Percentiles rank a stretch among this genome's conserved stretches.
Conservation (phyloP, 2,329 filamentous ascomycete species). For the Ascochyta fabae region DNA sequence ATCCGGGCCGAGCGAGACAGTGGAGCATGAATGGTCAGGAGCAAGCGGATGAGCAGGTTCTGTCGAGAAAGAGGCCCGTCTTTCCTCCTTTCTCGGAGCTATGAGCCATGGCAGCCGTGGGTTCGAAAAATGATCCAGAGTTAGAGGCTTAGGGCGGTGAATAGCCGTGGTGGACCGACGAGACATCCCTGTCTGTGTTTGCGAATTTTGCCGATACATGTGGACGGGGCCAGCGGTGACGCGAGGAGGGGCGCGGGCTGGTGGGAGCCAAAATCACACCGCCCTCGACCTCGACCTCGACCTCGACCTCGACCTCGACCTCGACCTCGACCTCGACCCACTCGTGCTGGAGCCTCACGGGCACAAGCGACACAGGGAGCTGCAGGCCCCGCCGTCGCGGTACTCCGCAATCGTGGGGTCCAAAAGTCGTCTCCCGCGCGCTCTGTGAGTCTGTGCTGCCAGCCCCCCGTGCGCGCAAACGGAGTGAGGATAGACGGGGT, state of each 20-base stretch:
- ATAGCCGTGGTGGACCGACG: conserved; percentile 5
- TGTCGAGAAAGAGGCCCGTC: background rate
- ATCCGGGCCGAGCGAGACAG: background rate
- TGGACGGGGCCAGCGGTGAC: conserved; percentile 1
- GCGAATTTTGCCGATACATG: conserved; percentile 18
- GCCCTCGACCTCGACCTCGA: conserved; percentile 10
- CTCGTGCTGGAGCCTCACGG: conserved; percentile 14
- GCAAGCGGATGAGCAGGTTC: background rate
- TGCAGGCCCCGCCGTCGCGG: conserved; percentile 6
- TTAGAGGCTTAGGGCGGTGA: conserved; percentile 11
- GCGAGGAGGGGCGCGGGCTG: background rate
- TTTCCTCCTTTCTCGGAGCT: conserved; percentile 8
- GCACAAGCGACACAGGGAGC: conserved; percentile 11
- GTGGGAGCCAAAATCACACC: background rate
- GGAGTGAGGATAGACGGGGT: background rate
- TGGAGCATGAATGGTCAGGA: conserved; percentile 6
- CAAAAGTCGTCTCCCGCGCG: background rate
- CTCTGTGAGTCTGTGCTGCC: background rate
- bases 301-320: too few relatives aligned
- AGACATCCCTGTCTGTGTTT: background rate
- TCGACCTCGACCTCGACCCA: conserved; percentile 15
- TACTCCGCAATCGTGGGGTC: conserved; percentile 4
- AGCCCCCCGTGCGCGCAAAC: conserved; percentile 6
- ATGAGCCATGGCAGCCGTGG: conserved; percentile 6
- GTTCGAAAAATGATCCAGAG: conserved; percentile 6